Base-by-base conservation (phyloP, 176 grass and related monocot genomes). In the Leersia perrieri region DNA sequence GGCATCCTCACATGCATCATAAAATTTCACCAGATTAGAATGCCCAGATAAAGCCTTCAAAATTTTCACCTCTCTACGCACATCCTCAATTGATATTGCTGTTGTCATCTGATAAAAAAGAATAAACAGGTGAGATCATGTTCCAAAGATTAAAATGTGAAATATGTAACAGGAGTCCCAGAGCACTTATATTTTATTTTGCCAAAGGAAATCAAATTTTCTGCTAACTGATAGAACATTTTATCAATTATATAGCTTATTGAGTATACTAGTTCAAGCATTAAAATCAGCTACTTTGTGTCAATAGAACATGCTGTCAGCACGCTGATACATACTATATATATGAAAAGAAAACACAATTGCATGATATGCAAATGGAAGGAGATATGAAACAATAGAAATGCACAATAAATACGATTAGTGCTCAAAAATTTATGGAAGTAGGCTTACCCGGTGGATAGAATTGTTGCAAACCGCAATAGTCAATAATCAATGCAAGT, bases 1-100 rank as follows among this genome's bases (percentile, higher is more conserved):
- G 5, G 44, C 73, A 87, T 99, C 97, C 81, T 99, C 97, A 87
- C 91, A 96, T 67, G 97, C 89, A 90, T 99, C 97, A 90, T 96
- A 90, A 93, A 99, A 99, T 73, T 93, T 93, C 45, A 99, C 93
- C 39, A 92, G 80, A 85, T 96, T 90, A 33, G 82, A 89, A 88
- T 96, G 97, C 65, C 93, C 91, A 71, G 97, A 91, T 77, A 99
- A 88, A 76, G 88, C 86, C 88, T 95, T 99, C 83, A 99, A 73
- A 82, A 99, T 99, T 75, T 93, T 99, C 68, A 99, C 92, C 77
- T 99, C 96, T 84, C 96, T 93, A 49, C 96, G 89, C 58, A 95
- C 96, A 99, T 99, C 96, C 82, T 99, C 96, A 88, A 99, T 93
- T 73, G 96, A 83, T 90, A 99, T 95, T 74, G 96, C 86, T 80